Base-by-base conservation (phyloP, 345 rosid species). In the Eutrema yunnanense region DNA sequence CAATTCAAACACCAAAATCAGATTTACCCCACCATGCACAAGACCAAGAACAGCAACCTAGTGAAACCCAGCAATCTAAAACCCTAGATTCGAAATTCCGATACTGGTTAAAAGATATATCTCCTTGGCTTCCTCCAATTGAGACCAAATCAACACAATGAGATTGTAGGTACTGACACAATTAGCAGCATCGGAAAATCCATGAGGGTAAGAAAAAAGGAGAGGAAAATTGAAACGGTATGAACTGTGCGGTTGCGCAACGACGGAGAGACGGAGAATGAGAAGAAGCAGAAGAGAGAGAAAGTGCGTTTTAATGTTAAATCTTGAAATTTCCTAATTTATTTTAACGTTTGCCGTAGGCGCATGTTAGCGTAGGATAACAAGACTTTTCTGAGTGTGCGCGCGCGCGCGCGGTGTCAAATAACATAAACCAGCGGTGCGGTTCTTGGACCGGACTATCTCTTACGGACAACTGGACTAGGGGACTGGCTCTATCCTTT, bases 21-120 rank as follows among this genome's bases (percentile, higher is more conserved):
- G 71, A 44, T 52, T 52, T 3, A 36, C 4, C 46, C 40, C 26
- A 76, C 47, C 61, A 69, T 54, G 6, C 4, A 47, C 22, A 22
- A 62, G 7, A 67, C 29, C 47, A 65, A 53, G 1, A 42, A 11
- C 3, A 48, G 29, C 10, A 59, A 48, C 41, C 58, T 65, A 30
- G n/a, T 16, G 43, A 36, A 41, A 56, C 8, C 55, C 53, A 67
- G 51, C 10, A 51, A 53, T 27, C 57, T 60, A 32, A 80, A 83
- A 80, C 90, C 86, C 88, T 73, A 87, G 78, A 81, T 57, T 77
- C 63, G 72, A 69, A 53, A 72, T 62, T 62, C 79, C 56, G 49
- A 50, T 40, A 47, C 62, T 42, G 29, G 22, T 37, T 46, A 9
- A n/a, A 53, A 42, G 43, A 44, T 43, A 26, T 6, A 8, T 47